Percentiles rank a stretch among this genome's conserved stretches.
These are phyloP conservation scores for Ogataea pilisensis DNA, from an alignment of 805 yeast genomes.

Conservation along the genomic window DNA sequence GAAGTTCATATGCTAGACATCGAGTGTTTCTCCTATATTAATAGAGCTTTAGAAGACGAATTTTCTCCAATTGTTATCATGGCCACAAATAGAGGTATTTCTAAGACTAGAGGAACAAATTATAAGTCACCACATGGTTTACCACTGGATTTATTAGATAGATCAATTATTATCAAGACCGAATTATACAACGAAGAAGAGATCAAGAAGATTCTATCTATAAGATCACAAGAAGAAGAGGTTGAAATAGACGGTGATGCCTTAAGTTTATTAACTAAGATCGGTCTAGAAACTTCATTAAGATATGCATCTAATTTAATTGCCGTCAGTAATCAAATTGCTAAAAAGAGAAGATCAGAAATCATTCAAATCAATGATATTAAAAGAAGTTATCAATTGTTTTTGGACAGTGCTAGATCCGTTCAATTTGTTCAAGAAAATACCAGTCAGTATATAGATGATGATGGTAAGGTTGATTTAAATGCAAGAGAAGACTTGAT, in stretches of 20 bases:
- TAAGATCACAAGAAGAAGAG: conserved; percentile 76
- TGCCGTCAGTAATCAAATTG: conserved; percentile 84
- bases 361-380: conserved; percentile 62
- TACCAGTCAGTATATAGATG: conserved; percentile 62
- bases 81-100: conserved; percentile 94
- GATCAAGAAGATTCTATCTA: conserved; percentile 73
- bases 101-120: conserved; percentile 86
- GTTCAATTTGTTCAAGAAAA: conserved; percentile 58
- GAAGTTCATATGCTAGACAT: conserved; percentile 98
- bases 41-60: conserved; percentile 86
- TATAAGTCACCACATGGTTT: conserved; percentile 94
- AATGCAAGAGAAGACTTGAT: conserved; percentile 35
- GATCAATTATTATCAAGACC: conserved; percentile 88
- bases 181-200: conserved; percentile 83
- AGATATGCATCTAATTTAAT: conserved; percentile 90
- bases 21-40: conserved; percentile 91
- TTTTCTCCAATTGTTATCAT: conserved; percentile 93
- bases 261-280: conserved; percentile 63
- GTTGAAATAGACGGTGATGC: conserved; percentile 66
- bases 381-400: conserved; percentile 77
- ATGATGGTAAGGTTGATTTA: conserved; percentile 66
- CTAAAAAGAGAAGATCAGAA: conserved; percentile 71
- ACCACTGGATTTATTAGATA: conserved; percentile 90
- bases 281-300: conserved; percentile 75
- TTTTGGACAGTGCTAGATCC: conserved; percentile 82